phyloP scores from a whole-genome alignment of 352 stramenopile species.

The Phytophthora pinifolia region DNA sequence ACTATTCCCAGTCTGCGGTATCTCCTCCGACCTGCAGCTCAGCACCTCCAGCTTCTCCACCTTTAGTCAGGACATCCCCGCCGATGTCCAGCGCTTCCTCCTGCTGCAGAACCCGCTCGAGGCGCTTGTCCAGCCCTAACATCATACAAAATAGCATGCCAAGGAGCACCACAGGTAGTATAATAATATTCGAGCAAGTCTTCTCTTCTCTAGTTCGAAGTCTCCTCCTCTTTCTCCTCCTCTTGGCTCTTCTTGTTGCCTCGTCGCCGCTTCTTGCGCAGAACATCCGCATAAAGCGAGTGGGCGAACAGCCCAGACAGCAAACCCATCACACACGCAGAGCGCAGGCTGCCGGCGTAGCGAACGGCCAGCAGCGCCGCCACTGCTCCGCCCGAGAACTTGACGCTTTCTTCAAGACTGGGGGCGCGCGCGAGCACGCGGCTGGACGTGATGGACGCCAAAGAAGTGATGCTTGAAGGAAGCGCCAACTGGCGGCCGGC shows the following conservation, averaged over 20 bases:
- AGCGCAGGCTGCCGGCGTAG: constrained; percentile 61
- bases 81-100: constrained; percentile 33
- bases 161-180: neutral
- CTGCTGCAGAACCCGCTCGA: constrained; percentile 46
- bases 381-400: constrained; percentile 57
- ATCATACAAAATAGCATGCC: neutral
- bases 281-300: constrained; percentile 70
- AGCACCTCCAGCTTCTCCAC: constrained; percentile 25
- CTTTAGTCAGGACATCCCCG: constrained; percentile 36
- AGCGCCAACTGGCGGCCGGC: constrained; percentile 24
- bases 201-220: constrained; percentile 3
- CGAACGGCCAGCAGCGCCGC: constrained; percentile 59
- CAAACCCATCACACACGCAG: constrained; percentile 57
- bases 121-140: constrained; percentile 27
- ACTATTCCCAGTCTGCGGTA: constrained; percentile 21
- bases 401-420: constrained; percentile 53
- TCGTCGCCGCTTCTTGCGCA: constrained; percentile 39
- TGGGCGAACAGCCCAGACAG: constrained; percentile 69
- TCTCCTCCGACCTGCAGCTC: constrained; percentile 7
- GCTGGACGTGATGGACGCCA: constrained; percentile 16
- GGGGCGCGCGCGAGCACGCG: constrained; percentile 27
- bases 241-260: constrained; percentile 15
- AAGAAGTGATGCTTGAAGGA: constrained; percentile 20
- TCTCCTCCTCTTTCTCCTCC: constrained; percentile 12
- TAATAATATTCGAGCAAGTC: constrained; percentile 10